Percentiles rank a stretch among this genome's conserved stretches.
Conservation (phyloP, 2,329 filamentous ascomycete genomes). For the Alternaria alternata region DNA sequence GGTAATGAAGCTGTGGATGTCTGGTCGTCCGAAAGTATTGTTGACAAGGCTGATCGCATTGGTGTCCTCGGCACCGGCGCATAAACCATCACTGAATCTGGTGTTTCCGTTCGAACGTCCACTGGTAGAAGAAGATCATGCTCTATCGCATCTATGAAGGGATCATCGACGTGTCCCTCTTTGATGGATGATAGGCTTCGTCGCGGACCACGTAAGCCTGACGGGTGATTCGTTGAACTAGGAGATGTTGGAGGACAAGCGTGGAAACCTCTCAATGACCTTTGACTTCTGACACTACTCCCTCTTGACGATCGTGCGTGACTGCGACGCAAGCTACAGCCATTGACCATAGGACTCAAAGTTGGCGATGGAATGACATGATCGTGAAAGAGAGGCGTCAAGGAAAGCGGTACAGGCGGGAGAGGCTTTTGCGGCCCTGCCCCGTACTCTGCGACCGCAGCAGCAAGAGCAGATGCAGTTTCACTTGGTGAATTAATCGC, state of each 20-base stretch:
- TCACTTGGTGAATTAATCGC: conserved; percentile 14
- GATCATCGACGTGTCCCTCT: conserved; percentile 24
- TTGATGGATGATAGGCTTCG: conserved; percentile 16
- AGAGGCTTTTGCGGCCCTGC: conserved; percentile 15
- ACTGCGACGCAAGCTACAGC: conserved; percentile 15
- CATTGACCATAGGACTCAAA: conserved; percentile 27
- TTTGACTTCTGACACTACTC: conserved; percentile 26
- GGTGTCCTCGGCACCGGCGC: conserved; percentile 30
- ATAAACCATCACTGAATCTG: conserved; percentile 38
- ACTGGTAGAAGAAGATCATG: conserved; percentile 42
- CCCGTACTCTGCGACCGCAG: conserved; percentile 25
- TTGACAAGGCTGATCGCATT: conserved; percentile 2
- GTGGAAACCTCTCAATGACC: conserved; percentile 25
- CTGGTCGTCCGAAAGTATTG: neutral
- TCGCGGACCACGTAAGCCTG: conserved; percentile 24
- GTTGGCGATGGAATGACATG: conserved; percentile 32
- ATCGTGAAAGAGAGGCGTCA: conserved; percentile 12
- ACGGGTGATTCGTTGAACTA: conserved; percentile 28
- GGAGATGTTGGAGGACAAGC: conserved; percentile 26
- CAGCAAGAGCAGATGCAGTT: conserved; percentile 22
- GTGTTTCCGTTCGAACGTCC: conserved; percentile 37
- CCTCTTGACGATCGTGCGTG: conserved; percentile 6
- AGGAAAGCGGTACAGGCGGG: neutral
- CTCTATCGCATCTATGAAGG: conserved; percentile 38
- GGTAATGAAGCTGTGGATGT: neutral